These are phyloP conservation scores for Ganoderma sinense DNA, from an alignment of 1,284 basidiomycete species.

Conservation along the genomic window DNA sequence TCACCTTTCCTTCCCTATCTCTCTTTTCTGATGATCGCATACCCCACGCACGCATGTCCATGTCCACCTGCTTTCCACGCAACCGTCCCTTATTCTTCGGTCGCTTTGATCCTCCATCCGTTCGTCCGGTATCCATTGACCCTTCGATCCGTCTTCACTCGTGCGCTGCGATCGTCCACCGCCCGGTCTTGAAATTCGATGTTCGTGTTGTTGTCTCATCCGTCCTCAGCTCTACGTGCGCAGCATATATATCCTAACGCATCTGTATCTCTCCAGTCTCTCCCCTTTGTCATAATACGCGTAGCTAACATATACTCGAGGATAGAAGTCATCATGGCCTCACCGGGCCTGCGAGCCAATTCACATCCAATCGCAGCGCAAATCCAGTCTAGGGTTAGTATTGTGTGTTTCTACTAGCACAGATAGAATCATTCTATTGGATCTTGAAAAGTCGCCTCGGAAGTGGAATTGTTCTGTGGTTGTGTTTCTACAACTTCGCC, in stretches of 20 bases:
- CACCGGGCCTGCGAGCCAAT: not conserved
- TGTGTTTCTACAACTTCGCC: slow-evolving; percentile 18
- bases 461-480: not conserved
- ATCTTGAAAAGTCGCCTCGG: not conserved
- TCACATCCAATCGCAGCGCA: not conserved
- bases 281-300: slow-evolving; percentile 35
- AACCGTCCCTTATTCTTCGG: not conserved
- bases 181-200: slow-evolving; percentile 21
- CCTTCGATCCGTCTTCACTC: not conserved
- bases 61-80: slow-evolving; percentile 1
- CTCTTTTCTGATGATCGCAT: slow-evolving; percentile 19
- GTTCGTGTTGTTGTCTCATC: slow-evolving; percentile 23
- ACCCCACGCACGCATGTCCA: slow-evolving; percentile 15
- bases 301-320: slow-evolving; percentile 36
- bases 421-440: not conserved
- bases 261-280: slow-evolving; percentile 33
- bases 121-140: not conserved
- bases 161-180: not conserved
- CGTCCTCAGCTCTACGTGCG: slow-evolving; percentile 27
- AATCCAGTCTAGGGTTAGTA: not conserved
- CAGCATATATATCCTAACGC: slow-evolving; percentile 40
- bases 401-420: not conserved
- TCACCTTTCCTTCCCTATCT: slow-evolving; percentile 4
- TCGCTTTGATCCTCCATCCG: not conserved
- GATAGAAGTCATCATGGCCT: slow-evolving; percentile 21